These are phyloP conservation scores for Geranium rotundifolium DNA, from an alignment of 345 rosid genomes.

Conservation along the genomic window DNA sequence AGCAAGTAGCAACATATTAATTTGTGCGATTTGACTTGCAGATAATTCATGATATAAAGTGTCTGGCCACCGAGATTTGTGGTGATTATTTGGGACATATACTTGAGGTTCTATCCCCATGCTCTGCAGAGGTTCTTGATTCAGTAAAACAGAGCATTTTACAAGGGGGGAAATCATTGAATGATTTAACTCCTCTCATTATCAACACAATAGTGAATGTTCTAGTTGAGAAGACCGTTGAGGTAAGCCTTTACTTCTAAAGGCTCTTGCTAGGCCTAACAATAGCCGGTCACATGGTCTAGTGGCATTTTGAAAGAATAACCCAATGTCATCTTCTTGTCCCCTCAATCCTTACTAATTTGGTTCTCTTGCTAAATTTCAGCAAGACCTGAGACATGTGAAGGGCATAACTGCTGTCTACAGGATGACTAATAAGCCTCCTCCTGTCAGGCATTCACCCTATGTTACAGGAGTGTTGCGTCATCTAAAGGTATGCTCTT, in stretches of 20 bases:
- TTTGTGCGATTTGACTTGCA: slow-evolving; percentile 31
- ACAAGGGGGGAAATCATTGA: slow-evolving; percentile 51
- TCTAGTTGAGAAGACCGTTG: slow-evolving; percentile 75
- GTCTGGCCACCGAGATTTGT: slow-evolving; percentile 49
- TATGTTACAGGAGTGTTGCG: slow-evolving; percentile 69
- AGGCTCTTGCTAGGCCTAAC: no score
- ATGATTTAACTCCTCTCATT: slow-evolving; percentile 43
- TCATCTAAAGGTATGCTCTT: slow-evolving; percentile 55
- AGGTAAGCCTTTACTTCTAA: slow-evolving; percentile 33
- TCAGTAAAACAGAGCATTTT: slow-evolving; percentile 69
- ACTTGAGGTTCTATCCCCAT: slow-evolving; percentile 51
- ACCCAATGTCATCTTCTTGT: neutral
- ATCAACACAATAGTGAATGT: slow-evolving; percentile 47
- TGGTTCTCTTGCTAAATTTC: slow-evolving; percentile 7
- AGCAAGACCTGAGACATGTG: slow-evolving; percentile 73
- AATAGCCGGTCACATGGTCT: neutral
- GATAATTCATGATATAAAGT: slow-evolving; percentile 75
- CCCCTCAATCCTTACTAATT: slow-evolving; percentile 1
- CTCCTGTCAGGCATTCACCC: slow-evolving; percentile 83
- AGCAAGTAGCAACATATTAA: slow-evolving; percentile 9
- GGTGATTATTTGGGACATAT: slow-evolving; percentile 57
- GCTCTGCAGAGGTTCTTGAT: slow-evolving; percentile 55
- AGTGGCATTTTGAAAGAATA: neutral
- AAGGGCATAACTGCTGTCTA: slow-evolving; percentile 83
- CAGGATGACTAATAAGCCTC: slow-evolving; percentile 91